Conservation (phyloP, 495 filamentous ascomycete species). For the Daldinia concentrica region DNA sequence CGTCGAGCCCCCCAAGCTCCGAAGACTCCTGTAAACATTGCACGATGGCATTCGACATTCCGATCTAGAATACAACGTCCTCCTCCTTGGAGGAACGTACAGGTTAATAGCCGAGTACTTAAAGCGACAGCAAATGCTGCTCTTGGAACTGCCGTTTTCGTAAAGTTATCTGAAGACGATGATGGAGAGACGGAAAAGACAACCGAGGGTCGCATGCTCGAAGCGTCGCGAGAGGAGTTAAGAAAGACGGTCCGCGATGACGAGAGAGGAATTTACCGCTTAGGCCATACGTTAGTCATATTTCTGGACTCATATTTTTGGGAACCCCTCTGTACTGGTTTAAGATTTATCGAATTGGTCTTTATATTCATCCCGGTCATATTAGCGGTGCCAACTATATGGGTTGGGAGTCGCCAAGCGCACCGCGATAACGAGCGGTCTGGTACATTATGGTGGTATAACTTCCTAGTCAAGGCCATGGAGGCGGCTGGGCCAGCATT, state of each 20-base stretch:
- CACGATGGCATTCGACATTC: slow-evolving; percentile 37
- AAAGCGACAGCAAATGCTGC: slow-evolving; percentile 62
- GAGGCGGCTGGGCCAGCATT: slow-evolving; percentile 95
- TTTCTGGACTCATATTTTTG: slow-evolving; percentile 75
- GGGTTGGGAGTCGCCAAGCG: slow-evolving; percentile 70
- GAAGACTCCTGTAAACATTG: slow-evolving; percentile 20
- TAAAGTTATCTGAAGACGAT: slow-evolving; percentile 73
- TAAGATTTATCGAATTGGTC: slow-evolving; percentile 84
- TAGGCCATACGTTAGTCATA: slow-evolving; percentile 64
- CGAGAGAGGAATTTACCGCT: slow-evolving; percentile 63
- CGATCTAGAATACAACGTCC: slow-evolving; percentile 6
- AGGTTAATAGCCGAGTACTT: slow-evolving; percentile 46
- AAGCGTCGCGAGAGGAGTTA: slow-evolving; percentile 79
- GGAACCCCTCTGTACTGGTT: slow-evolving; percentile 89
- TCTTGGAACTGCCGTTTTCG: slow-evolving; percentile 67
- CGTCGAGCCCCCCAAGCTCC: slow-evolving; percentile 35
- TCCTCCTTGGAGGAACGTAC: slow-evolving; percentile 6
- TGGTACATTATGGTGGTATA: slow-evolving; percentile 96
- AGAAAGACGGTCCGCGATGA: slow-evolving; percentile 69
- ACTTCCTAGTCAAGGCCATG: slow-evolving; percentile 87
- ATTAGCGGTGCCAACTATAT: slow-evolving; percentile 78
- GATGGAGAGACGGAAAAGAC: slow-evolving; percentile 70
- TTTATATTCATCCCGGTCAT: slow-evolving; percentile 93
- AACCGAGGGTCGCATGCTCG: slow-evolving; percentile 83
- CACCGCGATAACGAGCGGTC: slow-evolving; percentile 72